Base-by-base conservation (phyloP, 73 alveolate species). In the Durusdinium trenchii region DNA sequence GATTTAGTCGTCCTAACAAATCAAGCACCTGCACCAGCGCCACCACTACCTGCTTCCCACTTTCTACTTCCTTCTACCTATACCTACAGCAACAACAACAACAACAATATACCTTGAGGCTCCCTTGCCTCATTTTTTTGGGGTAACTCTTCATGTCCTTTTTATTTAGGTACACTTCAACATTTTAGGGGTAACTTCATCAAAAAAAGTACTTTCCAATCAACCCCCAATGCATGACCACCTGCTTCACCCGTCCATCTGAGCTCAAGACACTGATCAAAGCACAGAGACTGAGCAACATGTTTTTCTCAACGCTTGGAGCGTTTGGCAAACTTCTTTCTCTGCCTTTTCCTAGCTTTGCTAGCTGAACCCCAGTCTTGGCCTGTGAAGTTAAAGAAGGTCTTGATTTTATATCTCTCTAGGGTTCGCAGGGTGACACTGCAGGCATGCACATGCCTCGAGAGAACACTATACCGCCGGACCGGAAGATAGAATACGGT, bases 101-200 rank as follows among this genome's bases (percentile, higher is more conserved):
- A n/a, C n/a, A n/a, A n/a, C n/a, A n/a, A n/a, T n/a, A n/a, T 69
- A 86, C 86, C 86, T 76, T 76, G 86, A 76, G 40, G 28, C 86
- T 76, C 86, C 60, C 60, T 16, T 76, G 60, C 86, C 86, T 76
- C 86, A 76, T 76, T 12, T 43, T 43, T 43, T 43, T 76, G 60
- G 86, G 86, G 54, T 20, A 7, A 76, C 28, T 42, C 38, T 18
- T 16, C 12, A 76, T 43, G 86, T 23, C 10, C 86, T 43, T 43
- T n/a, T 43, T 43, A 76, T 42, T 43, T 76, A 14, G 45, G 60
- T 76, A 9, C 60, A 3, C 45, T 76, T 20, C 5, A 3, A 9
- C 3, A 7, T 1, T 42, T 76, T 76, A 43, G 40, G 86, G 86
- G 86, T 43, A 43, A 43, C 45, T 76, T 57, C 23, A 76, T 1